phyloP scores from a whole-genome alignment of 768 basidiomycete genomes.

The Suillus paluster region DNA sequence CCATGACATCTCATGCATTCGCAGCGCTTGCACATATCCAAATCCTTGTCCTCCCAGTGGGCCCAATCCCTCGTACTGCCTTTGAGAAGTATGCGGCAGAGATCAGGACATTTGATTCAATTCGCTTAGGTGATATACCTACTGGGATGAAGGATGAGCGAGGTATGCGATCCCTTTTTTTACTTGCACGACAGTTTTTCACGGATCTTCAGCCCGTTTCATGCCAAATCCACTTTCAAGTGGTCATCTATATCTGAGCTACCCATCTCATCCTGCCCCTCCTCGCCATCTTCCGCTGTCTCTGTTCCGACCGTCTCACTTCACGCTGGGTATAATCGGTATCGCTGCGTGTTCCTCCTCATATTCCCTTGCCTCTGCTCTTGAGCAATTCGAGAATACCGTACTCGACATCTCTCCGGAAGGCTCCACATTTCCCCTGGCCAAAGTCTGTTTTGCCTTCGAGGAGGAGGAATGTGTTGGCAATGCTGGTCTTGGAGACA shows the following conservation, averaged over 20 bases:
- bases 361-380: constrained; percentile 55
- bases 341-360: constrained; percentile 71
- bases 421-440: constrained; percentile 73
- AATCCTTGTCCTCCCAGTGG: constrained; percentile 86
- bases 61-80: constrained; percentile 64
- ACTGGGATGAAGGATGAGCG: constrained; percentile 76
- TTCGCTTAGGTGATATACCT: constrained; percentile 84
- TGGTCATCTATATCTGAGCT: constrained; percentile 84
- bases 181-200: constrained; percentile 4
- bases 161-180: constrained; percentile 49
- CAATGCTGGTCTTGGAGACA: constrained; percentile 59
- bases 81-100: constrained; percentile 79
- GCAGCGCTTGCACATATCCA: constrained; percentile 85
- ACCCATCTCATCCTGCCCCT: constrained; percentile 75
- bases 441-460: constrained; percentile 84
- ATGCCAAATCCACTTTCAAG: constrained; percentile 76
- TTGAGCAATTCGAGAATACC: constrained; percentile 67
- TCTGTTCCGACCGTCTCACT: constrained; percentile 78
- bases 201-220: constrained; percentile 65
- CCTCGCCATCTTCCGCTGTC: constrained; percentile 68
- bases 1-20: constrained; percentile 75
- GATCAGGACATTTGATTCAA: constrained; percentile 71
- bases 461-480: constrained; percentile 62
- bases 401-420: constrained; percentile 70
- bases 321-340: constrained; percentile 88